A percentile compares a stretch with the other conserved stretches of the same genome.
These are phyloP conservation scores for Suillus variegatus DNA, from an alignment of 768 basidiomycete genomes.

Conservation along the genomic window DNA sequence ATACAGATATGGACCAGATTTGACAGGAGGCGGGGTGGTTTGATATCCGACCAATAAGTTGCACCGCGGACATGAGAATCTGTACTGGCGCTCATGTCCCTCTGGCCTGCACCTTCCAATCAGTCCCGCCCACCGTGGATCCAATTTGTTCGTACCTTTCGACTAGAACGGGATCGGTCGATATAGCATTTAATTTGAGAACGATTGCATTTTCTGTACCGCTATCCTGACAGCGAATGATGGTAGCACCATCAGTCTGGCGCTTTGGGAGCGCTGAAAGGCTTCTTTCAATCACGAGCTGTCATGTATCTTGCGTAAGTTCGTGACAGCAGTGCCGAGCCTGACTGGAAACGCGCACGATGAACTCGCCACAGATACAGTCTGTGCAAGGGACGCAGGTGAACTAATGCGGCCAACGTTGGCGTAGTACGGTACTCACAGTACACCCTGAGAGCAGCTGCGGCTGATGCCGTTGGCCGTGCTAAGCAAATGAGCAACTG, in stretches of 20 bases:
- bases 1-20: constrained; percentile 78
- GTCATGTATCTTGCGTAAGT: constrained; percentile 12
- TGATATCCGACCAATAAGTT: constrained; percentile 66
- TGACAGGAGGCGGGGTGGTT: constrained; percentile 70
- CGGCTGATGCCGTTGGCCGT: constrained; percentile 76
- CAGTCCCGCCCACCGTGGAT: constrained; percentile 12
- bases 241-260: constrained; percentile 77
- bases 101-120: constrained; percentile 45
- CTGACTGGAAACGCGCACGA: constrained; percentile 49
- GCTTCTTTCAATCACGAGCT: constrained; percentile 84
- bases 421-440: constrained; percentile 48
- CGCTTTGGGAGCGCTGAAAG: constrained; percentile 68
- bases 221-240: constrained; percentile 74
- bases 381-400: constrained; percentile 44
- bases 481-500: constrained; percentile 42
- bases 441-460: constrained; percentile 77
- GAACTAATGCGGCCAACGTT: constrained; percentile 12
- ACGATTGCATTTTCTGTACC: constrained; percentile 59
- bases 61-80: constrained; percentile 58
- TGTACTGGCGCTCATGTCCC: constrained; percentile 76
- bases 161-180: constrained; percentile 69
- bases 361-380: constrained; percentile 87
- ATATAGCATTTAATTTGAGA: constrained; percentile 84
- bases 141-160: constrained; percentile 59
- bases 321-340: neutral